Evolutionary conservation across 2,329 filamentous ascomycete genomes (phyloP).

Genomic region (Leptographium flavum): DNA sequence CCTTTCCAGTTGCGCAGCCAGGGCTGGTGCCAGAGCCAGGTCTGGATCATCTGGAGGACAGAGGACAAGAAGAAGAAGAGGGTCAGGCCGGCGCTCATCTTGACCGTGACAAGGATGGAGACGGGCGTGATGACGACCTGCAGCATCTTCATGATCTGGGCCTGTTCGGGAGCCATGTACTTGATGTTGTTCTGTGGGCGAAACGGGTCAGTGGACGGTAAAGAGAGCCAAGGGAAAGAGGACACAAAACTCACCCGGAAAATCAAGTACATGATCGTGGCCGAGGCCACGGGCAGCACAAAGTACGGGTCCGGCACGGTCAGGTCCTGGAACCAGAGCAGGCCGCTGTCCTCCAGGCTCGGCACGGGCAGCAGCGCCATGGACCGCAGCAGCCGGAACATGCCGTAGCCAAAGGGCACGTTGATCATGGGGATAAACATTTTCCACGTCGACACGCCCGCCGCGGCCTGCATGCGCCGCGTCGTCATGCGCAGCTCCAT

Average conservation of each 20-base stretch:
- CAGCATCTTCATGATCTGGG: conserved; percentile 20
- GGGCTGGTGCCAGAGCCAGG: conserved; percentile 25
- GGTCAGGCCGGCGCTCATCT: conserved; percentile 36
- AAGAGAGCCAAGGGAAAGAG: background rate
- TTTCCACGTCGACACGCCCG: conserved; percentile 38
- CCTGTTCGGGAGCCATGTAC: conserved; percentile 19
- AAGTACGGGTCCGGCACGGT: conserved; percentile 64
- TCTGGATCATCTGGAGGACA: conserved; percentile 25
- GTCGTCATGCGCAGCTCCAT: conserved; percentile 32
- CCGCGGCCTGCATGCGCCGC: conserved; percentile 30
- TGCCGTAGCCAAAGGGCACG: conserved; percentile 61
- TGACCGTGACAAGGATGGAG: conserved; percentile 28
- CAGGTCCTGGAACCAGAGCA: conserved; percentile 69
- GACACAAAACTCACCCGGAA: conserved; percentile 35
- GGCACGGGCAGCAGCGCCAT: conserved; percentile 74
- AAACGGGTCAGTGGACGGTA: background rate
- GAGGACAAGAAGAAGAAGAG: conserved; percentile 43
- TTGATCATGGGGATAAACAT: conserved; percentile 40
- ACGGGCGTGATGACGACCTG: conserved; percentile 20
- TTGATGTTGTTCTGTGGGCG: conserved; percentile 15
- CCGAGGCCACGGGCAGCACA: conserved; percentile 52
- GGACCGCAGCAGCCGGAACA: conserved; percentile 60
- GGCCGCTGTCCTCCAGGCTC: conserved; percentile 53
- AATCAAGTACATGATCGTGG: conserved; percentile 39
- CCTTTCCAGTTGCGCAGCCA: conserved; percentile 23